Evolutionary conservation across 1,284 basidiomycete genomes (phyloP).

Genomic region (Cryptococcus neoformans): DNA sequence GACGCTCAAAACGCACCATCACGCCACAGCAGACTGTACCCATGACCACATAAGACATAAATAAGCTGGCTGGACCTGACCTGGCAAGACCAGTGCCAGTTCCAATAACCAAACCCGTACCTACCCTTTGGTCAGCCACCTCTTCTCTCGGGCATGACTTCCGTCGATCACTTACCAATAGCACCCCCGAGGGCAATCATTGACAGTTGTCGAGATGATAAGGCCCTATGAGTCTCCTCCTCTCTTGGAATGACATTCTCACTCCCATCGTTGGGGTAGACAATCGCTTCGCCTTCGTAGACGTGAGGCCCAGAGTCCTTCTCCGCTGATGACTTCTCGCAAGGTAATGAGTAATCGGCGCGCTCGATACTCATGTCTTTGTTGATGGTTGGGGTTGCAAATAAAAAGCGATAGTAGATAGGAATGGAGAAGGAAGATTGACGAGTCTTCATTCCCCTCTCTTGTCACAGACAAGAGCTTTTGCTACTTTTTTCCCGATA

Average conservation of each 20-base stretch:
- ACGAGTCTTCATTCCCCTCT: no score
- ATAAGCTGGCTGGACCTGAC: slow-evolving; percentile 51
- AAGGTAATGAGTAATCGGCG: no score
- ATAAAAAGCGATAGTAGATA: no score
- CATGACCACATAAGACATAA: slow-evolving; percentile 51
- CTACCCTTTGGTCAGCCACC: slow-evolving; percentile 1
- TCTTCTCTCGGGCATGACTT: background rate
- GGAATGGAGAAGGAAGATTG: no score
- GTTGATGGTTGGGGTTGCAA: no score
- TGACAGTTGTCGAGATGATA: slow-evolving; percentile 40
- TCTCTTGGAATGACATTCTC: slow-evolving; percentile 20
- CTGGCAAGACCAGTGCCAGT: slow-evolving; percentile 49
- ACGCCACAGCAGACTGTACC: slow-evolving; percentile 39
- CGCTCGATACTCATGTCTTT: no score
- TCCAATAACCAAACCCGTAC: slow-evolving; percentile 72
- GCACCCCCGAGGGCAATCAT: slow-evolving; percentile 55
- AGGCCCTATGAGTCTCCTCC: slow-evolving; percentile 31
- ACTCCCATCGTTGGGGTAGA: background rate
- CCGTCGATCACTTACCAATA: slow-evolving; percentile 44
- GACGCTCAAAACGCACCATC: slow-evolving; percentile 17
- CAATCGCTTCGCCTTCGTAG: no score
- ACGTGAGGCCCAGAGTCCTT: no score
- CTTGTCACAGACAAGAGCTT: no score
- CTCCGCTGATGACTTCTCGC: no score
- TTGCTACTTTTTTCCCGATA: no score